Conservation (phyloP, 2,329 filamentous ascomycete species). For the Penicillium sp. region DNA sequence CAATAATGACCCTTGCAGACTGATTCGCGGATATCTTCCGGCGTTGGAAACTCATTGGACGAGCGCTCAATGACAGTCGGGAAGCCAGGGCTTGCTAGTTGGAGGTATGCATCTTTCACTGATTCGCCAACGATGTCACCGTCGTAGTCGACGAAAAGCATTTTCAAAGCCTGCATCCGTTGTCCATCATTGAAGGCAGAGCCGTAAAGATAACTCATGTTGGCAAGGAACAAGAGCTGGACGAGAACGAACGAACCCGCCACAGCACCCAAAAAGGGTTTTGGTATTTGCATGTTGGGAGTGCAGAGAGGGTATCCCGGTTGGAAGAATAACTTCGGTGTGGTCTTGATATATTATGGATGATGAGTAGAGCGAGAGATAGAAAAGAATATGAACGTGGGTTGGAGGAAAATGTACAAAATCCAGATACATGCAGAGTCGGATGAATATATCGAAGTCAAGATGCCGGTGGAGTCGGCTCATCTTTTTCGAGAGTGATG, state of each 20-base stretch:
- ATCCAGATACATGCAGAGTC: too few relatives aligned
- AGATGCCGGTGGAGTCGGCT: too few relatives aligned
- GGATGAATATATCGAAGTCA: too few relatives aligned
- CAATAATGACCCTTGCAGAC: constrained; percentile 26
- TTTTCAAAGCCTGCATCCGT: background rate
- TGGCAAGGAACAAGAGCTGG: background rate
- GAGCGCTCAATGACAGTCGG: constrained; percentile 7
- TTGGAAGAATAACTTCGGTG: too few relatives aligned
- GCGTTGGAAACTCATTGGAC: background rate
- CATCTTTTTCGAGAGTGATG: too few relatives aligned
- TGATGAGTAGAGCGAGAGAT: too few relatives aligned
- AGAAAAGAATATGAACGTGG: too few relatives aligned
- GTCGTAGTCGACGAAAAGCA: constrained; percentile 14
- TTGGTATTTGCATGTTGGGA: background rate
- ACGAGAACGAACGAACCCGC: background rate
- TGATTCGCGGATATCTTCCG: constrained; percentile 4
- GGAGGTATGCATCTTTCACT: background rate
- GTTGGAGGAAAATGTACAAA: too few relatives aligned
- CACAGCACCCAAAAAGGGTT: background rate
- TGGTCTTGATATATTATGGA: too few relatives aligned
- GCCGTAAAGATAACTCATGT: background rate
- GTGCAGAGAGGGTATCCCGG: too few relatives aligned
- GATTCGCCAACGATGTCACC: background rate
- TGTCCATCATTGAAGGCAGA: background rate
- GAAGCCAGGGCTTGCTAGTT: constrained; percentile 6